These are phyloP conservation scores for Biscogniauxia mediterranea DNA, from an alignment of 2,329 filamentous ascomycete genomes.

Conservation along the genomic window DNA sequence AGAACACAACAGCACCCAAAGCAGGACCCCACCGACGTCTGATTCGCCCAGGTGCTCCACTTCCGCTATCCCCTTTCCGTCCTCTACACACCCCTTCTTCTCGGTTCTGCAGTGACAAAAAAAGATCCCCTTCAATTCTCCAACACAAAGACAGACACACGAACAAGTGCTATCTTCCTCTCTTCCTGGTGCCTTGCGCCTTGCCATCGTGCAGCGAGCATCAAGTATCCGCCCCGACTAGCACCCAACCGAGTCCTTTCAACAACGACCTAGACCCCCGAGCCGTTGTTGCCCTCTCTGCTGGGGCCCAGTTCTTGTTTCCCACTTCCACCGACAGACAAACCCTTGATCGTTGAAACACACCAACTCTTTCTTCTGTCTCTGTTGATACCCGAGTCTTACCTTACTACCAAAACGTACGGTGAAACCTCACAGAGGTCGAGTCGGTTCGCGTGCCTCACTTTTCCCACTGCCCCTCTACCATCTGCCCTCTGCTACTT, in stretches of 20 bases:
- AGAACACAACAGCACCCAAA: constrained; percentile 9
- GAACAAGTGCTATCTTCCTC: neutral
- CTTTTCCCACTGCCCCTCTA: too few relatives aligned
- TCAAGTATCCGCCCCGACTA: too few relatives aligned
- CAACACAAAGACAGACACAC: neutral
- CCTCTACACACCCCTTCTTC: constrained; percentile 1
- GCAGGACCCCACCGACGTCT: constrained; percentile 10
- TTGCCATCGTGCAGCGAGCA: constrained; percentile 1
- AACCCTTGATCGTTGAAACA: constrained; percentile 13
- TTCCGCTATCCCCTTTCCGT: constrained; percentile 14
- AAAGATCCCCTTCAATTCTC: constrained; percentile 10
- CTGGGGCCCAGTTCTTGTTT: constrained; percentile 3
- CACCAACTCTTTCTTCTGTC: neutral
- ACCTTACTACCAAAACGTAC: neutral
- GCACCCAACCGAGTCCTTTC: too few relatives aligned
- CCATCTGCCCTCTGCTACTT: constrained; percentile 1
- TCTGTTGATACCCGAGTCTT: neutral
- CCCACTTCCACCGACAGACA: constrained; percentile 11
- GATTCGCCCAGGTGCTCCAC: constrained; percentile 15
- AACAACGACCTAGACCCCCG: too few relatives aligned
- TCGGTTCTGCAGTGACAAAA: constrained; percentile 10
- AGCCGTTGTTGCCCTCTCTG: too few relatives aligned
- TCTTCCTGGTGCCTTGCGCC: constrained; percentile 15
- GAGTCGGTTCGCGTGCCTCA: neutral
- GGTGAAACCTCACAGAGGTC: neutral